A percentile compares a stretch with the other conserved stretches of the same genome.
Conservation (phyloP, 768 basidiomycete species). For the Pleurotus djamor region DNA sequence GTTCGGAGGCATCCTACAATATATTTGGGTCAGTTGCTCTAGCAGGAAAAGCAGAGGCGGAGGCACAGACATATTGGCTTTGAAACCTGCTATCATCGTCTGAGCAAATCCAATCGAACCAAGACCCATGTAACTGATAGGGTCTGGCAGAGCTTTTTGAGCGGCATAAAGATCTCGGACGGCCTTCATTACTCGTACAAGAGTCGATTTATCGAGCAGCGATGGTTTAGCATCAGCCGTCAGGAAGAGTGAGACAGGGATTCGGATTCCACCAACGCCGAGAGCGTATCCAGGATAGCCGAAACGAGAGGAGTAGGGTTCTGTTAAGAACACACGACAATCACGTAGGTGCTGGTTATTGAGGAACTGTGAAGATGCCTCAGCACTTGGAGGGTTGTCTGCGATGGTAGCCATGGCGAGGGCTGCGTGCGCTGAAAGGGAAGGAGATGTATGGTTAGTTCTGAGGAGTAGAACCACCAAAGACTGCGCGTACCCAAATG, state of each 20-base stretch:
- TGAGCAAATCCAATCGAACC: slow-evolving; percentile 13
- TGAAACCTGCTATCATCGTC: background rate
- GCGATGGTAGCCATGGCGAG: slow-evolving; percentile 11
- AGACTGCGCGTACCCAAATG: slow-evolving; percentile 10
- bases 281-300: slow-evolving; percentile 20
- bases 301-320: slow-evolving; percentile 11
- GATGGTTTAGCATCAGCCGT: slow-evolving; percentile 2
- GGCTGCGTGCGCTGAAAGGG: slow-evolving; percentile 18
- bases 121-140: slow-evolving; percentile 11
- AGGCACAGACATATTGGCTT: slow-evolving; percentile 2
- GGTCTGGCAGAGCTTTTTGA: slow-evolving; percentile 13
- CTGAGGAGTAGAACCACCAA: background rate
- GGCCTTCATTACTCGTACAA: slow-evolving; percentile 8
- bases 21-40: no score
- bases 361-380: slow-evolving; percentile 4
- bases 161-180: slow-evolving; percentile 11
- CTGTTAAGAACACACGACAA: slow-evolving; percentile 13
- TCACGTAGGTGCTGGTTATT: slow-evolving; percentile 17
- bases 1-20: slow-evolving; percentile 11
- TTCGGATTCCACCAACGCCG: slow-evolving; percentile 7
- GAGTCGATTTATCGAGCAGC: background rate
- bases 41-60: background rate
- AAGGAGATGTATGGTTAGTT: background rate
- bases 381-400: slow-evolving; percentile 16
- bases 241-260: slow-evolving; percentile 18